Evolutionary conservation across 2,329 filamentous ascomycete genomes (phyloP), one percentile per base, ranked within the genome.

Genomic region (Apiospora malaysiana): DNA sequence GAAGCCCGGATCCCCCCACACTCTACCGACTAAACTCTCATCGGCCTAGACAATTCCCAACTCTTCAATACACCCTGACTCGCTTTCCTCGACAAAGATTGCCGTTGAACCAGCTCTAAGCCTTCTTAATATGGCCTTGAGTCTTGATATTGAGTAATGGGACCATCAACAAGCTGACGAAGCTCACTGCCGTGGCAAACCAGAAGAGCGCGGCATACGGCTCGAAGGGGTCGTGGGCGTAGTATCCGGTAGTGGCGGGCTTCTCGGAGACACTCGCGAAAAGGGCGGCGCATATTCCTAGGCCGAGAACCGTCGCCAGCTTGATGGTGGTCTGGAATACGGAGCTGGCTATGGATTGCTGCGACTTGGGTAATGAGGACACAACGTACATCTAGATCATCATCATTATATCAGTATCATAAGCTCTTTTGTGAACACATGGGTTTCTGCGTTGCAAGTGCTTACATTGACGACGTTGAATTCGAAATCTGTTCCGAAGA

Each of bases 391-490:
- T 88, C 82, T 91, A 2, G 18, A 1, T 1, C 3, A 4, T 7
- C 14, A 4, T 7, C 25, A 5, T 10, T 40, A 1, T 66, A n/a
- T 37, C 9, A 49, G 32, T 40, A 6, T 0, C 8, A n/a, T 49
- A 18, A 16, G 21, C 16, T 10, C 16, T 43, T 14, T 21, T 9
- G 7, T 16, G 5, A 5, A 2, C 3, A 9, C 12, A 23, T 8
- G 23, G 56, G 2, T n/a, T 23, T 21, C 21, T 23, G 27, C 23
- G 9, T 23, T n/a, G n/a, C n/a, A n/a, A n/a, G 8, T 21, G 80
- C 86, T 75, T 77, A 90, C 87, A 75, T 93, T 93, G 4, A 88
- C 87, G 27, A 93, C 90, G 72, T 92, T 92, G 78, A 92, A 93
- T 71, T 92, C 88, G 45, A 93, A 87, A 76, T 93, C 91, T 0